Evolutionary conservation across 345 rosid species (phyloP).

Genomic region (Odontarrhena argentea): DNA sequence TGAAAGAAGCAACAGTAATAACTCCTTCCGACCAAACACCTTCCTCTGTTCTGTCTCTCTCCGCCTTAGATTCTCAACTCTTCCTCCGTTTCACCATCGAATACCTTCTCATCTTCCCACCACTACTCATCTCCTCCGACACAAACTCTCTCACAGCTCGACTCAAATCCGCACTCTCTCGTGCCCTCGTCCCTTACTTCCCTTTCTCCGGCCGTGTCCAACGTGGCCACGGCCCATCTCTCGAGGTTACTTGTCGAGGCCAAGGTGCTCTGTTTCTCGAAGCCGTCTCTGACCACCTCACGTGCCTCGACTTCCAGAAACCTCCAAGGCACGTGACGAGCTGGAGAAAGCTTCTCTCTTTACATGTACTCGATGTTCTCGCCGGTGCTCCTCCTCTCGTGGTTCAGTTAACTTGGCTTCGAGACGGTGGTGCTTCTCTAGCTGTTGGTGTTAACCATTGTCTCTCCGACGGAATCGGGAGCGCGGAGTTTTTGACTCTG

Average conservation of each 20-base stretch:
- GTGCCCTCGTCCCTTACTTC: slow-evolving; percentile 65
- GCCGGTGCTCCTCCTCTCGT: slow-evolving; percentile 74
- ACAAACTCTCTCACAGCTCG: slow-evolving; percentile 38
- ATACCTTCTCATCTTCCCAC: slow-evolving; percentile 62
- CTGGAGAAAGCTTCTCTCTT: slow-evolving; percentile 70
- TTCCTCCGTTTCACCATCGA: slow-evolving; percentile 87
- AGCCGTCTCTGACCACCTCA: slow-evolving; percentile 50
- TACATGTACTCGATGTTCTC: slow-evolving; percentile 67
- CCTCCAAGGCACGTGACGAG: slow-evolving; percentile 64
- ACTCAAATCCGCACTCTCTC: slow-evolving; percentile 63
- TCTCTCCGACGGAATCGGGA: slow-evolving; percentile 74
- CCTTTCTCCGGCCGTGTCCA: slow-evolving; percentile 83
- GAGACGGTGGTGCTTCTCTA: slow-evolving; percentile 66
- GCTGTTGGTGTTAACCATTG: slow-evolving; percentile 78
- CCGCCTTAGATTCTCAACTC: slow-evolving; percentile 87
- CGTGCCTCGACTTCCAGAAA: slow-evolving; percentile 49
- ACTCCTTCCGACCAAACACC: slow-evolving; percentile 75
- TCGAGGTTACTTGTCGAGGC: slow-evolving; percentile 67
- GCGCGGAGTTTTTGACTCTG: slow-evolving; percentile 66
- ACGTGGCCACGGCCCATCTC: slow-evolving; percentile 44
- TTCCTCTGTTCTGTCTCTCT: slow-evolving; percentile 56
- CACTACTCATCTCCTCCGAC: slow-evolving; percentile 37
- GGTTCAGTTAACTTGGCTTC: slow-evolving; percentile 87
- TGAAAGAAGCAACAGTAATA: slow-evolving; percentile 58
- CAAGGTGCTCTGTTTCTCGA: slow-evolving; percentile 75